Base-by-base conservation (phyloP, 805 yeast genomes). In the Kodamaea kaohsiungensis region DNA sequence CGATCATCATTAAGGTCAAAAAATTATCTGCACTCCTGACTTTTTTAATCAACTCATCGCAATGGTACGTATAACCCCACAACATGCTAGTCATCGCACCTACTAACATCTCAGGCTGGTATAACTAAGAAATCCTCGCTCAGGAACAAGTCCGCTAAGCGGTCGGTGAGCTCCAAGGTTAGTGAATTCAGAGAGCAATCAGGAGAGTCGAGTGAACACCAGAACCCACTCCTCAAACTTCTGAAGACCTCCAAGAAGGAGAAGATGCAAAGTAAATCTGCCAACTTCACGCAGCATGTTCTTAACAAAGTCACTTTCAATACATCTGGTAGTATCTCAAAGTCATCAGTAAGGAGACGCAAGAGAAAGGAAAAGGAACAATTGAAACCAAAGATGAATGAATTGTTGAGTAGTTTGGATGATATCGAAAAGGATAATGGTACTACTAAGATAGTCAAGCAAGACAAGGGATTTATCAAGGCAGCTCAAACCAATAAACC, bases 301-400 rank as follows among this genome's bases (percentile, higher is more conserved):
- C 58, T 66, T 49, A 57, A 57, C 33, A 66, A 70, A 48, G 65
- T 61, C 17, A 65, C 73, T 12, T 64, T 67, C 55, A 71, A 70
- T 49, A 64, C 77, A 54, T 62, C 76, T 62, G 62, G 75, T 15
- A 81, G 82, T 18, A 76, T 88, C 43, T 85, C 91, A 17, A 88
- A 88, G 65, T 84, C 90, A 5, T 75, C 91, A 0, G 57, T 79
- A 2, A 78, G 90, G 64, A 78, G 90, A 59, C 85, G 86, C 61
- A 82, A 89, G 59, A 75, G 81, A 59, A 81, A 78, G 61, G 75
- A 77, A 48, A 81, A 80, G 61, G 88, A 87, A 53, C 82, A 85
- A 59, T 71, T 89, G 56, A 82, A 81, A 61, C 90, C 92, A 3
- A 80, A 84, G 61, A 78, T 88, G 82, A 75, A 78, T 51, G 95